Evolutionary conservation across 2,329 filamentous ascomycete species (phyloP), one percentile per base, ranked within the genome.

Genomic region (Phoma sp.): DNA sequence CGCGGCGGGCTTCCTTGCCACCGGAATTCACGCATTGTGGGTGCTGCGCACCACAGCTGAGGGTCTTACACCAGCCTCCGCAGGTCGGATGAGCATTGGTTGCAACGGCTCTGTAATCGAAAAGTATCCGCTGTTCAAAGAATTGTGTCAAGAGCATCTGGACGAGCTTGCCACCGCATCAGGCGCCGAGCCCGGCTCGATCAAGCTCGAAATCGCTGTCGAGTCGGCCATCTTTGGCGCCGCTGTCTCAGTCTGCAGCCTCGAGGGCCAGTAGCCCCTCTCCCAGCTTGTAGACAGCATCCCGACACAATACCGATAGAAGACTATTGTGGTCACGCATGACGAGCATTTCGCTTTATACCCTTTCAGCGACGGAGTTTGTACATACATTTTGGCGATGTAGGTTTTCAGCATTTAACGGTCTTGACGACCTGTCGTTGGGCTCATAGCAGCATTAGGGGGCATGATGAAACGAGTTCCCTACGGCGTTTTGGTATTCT

Each of bases 81-180:
- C 69, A 7, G 75, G 69, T 22, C 71, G 69, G 55, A 71, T 79
- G 47, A 77, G 77, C 36, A 78, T 93, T n/a, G 88, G 88, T 3
- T 93, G 88, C 74, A 92, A 91, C 67, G 90, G 90, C 39, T 89
- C 87, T 25, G 89, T 93, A 44, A 86, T 93, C 46, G 89, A 93
- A 74, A 87, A 88, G 64, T 93, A 93, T 67, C 89, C 90, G 0
- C 78, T 79, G 7, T 93, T 91, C 71, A 78, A 83, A 22, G 74
- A 73, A 29, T 80, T 77, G 37, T 87, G 86, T 65, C 89, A 93
- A 70, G 69, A 69, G 5, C 86, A 86, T 62, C 75, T 93, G 41
- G 79, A 91, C 64, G 76, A 79, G 35, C 76, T 93, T 7, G 80
- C 64, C 43, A 74, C 60, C 52, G 69, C 66, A 64, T 78, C 69